Evolutionary conservation across 2,329 filamentous ascomycete species (phyloP).

Genomic region (Tolypocladium album): DNA sequence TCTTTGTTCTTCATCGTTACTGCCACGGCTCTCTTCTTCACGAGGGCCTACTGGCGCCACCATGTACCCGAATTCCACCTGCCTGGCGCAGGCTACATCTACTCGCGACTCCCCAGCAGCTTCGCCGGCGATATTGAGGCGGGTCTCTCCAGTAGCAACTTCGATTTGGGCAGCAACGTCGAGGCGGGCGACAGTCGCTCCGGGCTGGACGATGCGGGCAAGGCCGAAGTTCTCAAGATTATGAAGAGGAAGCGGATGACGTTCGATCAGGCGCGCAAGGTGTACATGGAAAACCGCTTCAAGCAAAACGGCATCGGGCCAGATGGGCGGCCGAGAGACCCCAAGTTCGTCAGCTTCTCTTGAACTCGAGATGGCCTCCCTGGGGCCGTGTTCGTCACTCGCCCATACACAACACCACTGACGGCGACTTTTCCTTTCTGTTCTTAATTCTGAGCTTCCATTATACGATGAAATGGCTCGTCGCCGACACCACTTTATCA

Average conservation of each 20-base stretch:
- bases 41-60: slow-evolving; percentile 66
- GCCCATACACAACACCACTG: background rate
- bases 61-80: slow-evolving; percentile 50
- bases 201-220: slow-evolving; percentile 71
- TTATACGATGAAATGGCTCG: background rate
- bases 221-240: slow-evolving; percentile 73
- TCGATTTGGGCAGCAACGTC: slow-evolving; percentile 75
- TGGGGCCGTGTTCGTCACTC: background rate
- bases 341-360: slow-evolving; percentile 87
- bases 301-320: slow-evolving; percentile 77
- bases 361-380: slow-evolving; percentile 5
- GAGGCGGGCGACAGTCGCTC: slow-evolving; percentile 66
- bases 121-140: slow-evolving; percentile 83
- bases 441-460: background rate
- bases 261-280: slow-evolving; percentile 84
- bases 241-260: slow-evolving; percentile 77
- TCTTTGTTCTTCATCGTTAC: slow-evolving; percentile 60
- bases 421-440: too few relatives aligned
- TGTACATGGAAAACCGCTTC: slow-evolving; percentile 80
- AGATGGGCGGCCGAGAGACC: slow-evolving; percentile 80
- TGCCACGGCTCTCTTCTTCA: slow-evolving; percentile 71
- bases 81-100: slow-evolving; percentile 51
- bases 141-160: slow-evolving; percentile 71
- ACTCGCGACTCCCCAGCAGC: slow-evolving; percentile 63
- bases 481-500: background rate